Conservation (phyloP, 805 yeast species). For the Sugiyamaella lignohabitans region DNA sequence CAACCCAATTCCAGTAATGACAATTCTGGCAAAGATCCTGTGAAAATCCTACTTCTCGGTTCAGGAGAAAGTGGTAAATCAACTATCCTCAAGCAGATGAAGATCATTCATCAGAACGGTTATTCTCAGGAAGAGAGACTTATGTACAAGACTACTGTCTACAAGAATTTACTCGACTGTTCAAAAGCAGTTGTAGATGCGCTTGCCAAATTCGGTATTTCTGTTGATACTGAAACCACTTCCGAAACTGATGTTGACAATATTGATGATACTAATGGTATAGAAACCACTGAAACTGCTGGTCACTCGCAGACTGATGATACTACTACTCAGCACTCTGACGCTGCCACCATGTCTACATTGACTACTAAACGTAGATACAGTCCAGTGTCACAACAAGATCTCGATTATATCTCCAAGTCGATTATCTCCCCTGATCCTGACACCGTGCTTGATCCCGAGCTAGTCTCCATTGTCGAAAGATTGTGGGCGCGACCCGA, state of each 20-base stretch:
- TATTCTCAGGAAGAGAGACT: slow-evolving; percentile 62
- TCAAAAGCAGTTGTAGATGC: slow-evolving; percentile 67
- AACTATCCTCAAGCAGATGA: slow-evolving; percentile 76
- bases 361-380: neutral
- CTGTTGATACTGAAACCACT: slow-evolving; percentile 11
- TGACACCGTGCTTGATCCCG: slow-evolving; percentile 44
- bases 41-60: slow-evolving; percentile 65
- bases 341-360: neutral
- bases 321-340: neutral
- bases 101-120: slow-evolving; percentile 67
- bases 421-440: slow-evolving; percentile 50
- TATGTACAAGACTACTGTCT: slow-evolving; percentile 74
- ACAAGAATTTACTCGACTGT: slow-evolving; percentile 69
- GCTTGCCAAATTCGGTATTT: slow-evolving; percentile 43
- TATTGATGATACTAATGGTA: neutral
- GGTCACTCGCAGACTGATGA: neutral
- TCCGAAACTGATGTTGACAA: neutral
- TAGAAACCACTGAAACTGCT: neutral
- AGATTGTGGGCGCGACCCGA: slow-evolving; percentile 51
- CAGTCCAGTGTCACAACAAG: slow-evolving; percentile 28
- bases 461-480: slow-evolving; percentile 43
- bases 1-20: neutral
- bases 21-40: neutral
- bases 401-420: slow-evolving; percentile 34
- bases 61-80: slow-evolving; percentile 87